A percentile compares a stretch with the other conserved stretches of the same genome.
These are phyloP conservation scores for Laguncularia racemosa DNA, from an alignment of 345 rosid genomes.

Conservation along the genomic window DNA sequence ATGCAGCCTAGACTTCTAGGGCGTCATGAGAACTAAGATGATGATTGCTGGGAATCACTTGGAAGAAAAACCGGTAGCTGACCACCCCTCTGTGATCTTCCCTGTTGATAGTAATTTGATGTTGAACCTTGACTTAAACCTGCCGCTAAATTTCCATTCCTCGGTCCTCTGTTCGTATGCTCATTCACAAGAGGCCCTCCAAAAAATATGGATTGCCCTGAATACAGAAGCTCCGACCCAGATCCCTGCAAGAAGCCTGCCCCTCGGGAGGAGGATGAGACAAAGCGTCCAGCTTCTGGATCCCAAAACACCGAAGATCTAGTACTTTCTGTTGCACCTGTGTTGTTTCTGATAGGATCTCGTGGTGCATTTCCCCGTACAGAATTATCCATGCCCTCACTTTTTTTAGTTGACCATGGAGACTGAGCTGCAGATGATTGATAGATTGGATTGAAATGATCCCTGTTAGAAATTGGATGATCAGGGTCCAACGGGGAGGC, in stretches of 20 bases:
- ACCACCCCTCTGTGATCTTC: constrained; percentile 62
- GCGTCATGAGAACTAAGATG: constrained; percentile 33
- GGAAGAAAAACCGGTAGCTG: constrained; percentile 89
- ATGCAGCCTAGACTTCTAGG: not conserved
- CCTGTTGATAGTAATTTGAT: constrained; percentile 41
- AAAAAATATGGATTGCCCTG: constrained; percentile 54
- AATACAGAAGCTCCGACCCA: constrained; percentile 45
- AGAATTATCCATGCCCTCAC: constrained; percentile 21
- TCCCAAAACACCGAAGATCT: constrained; percentile 76
- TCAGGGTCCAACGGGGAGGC: constrained; percentile 28
- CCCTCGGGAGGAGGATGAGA: constrained; percentile 38
- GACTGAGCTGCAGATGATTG: constrained; percentile 53
- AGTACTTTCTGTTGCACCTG: constrained; percentile 23
- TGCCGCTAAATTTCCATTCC: constrained; percentile 21
- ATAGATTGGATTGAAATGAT: constrained; percentile 71
- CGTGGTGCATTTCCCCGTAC: constrained; percentile 15
- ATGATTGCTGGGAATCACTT: constrained; percentile 48
- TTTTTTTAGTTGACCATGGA: constrained; percentile 36
- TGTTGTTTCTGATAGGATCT: constrained; percentile 30
- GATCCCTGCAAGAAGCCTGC: constrained; percentile 27
- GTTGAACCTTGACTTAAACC: constrained; percentile 36
- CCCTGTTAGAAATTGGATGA: constrained; percentile 38
- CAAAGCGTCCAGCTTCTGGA: constrained; percentile 79
- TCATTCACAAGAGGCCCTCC: constrained; percentile 61
- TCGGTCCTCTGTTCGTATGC: constrained; percentile 26